Conservation (phyloP, 192 early-diverging fungal genomes). For the Coemansia sp. region DNA sequence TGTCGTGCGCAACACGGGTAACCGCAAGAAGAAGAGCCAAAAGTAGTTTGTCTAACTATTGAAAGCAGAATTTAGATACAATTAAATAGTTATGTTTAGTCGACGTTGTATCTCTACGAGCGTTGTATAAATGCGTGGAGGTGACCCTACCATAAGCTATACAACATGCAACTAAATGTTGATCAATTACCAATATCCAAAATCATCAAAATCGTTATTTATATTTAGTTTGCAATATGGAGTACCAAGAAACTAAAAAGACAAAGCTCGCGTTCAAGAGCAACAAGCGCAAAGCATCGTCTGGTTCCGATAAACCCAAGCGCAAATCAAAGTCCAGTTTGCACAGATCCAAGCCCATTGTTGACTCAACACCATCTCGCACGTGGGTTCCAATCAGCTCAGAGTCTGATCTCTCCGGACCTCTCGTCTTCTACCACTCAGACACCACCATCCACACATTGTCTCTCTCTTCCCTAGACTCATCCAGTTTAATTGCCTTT, state of each 20-base stretch:
- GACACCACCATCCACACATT: constrained; percentile 1
- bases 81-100: too few relatives aligned
- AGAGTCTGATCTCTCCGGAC: constrained; percentile 26
- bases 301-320: neutral
- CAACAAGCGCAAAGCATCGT: neutral
- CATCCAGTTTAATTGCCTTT: too few relatives aligned
- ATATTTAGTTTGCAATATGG: constrained; percentile 9
- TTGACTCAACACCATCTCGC: too few relatives aligned
- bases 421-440: constrained; percentile 17
- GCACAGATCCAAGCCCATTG: neutral
- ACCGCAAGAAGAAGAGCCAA: constrained; percentile 60
- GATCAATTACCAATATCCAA: too few relatives aligned
- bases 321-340: neutral
- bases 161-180: too few relatives aligned
- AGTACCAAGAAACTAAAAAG: constrained; percentile 17
- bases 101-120: too few relatives aligned
- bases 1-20: constrained; percentile 51
- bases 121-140: too few relatives aligned
- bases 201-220: too few relatives aligned
- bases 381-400: constrained; percentile 28
- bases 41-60: neutral
- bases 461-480: too few relatives aligned
- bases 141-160: too few relatives aligned
- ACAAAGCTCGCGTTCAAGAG: constrained; percentile 43
- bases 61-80: too few relatives aligned